Percentiles rank a stretch among this genome's conserved stretches.
Evolutionary conservation across 148 eudicot genomes (phyloP).

Genomic region (Camellia granthamiana): DNA sequence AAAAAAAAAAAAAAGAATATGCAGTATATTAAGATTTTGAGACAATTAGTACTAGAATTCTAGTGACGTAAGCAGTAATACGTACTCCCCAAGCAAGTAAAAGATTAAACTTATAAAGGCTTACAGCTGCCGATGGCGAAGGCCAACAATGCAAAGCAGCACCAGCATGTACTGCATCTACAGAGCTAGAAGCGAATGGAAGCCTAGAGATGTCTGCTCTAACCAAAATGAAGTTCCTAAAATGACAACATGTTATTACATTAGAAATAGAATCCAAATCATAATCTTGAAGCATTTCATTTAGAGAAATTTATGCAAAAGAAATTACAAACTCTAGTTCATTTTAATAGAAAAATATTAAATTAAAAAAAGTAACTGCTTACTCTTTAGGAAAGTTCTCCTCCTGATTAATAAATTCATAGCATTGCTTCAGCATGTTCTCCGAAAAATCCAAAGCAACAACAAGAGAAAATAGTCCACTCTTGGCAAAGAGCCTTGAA

Average conservation of each 20-base stretch:
- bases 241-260: slow-evolving; percentile 8
- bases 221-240: slow-evolving; percentile 67
- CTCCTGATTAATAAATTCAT: slow-evolving; percentile 75
- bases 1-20: not conserved
- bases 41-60: not conserved
- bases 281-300: not conserved
- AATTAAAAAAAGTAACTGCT: slow-evolving; percentile 9
- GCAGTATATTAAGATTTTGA: not conserved
- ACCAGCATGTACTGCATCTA: slow-evolving; percentile 98
- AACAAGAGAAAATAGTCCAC: slow-evolving; percentile 75
- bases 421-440: slow-evolving; percentile 76
- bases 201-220: slow-evolving; percentile 96
- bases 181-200: slow-evolving; percentile 77
- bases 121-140: slow-evolving; percentile 87
- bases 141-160: slow-evolving; percentile 99
- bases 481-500: slow-evolving; percentile 82
- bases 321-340: not conserved
- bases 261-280: slow-evolving; percentile 8
- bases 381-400: slow-evolving; percentile 78
- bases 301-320: not conserved
- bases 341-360: not conserved
- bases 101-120: slow-evolving; percentile 23
- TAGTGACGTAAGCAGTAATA: not conserved
- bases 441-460: slow-evolving; percentile 90
- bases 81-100: not conserved